Percentiles rank a stretch among this genome's conserved stretches.
phyloP scores from a whole-genome alignment of 306 rosid genomes.

The Hippophae gyantsensis region DNA sequence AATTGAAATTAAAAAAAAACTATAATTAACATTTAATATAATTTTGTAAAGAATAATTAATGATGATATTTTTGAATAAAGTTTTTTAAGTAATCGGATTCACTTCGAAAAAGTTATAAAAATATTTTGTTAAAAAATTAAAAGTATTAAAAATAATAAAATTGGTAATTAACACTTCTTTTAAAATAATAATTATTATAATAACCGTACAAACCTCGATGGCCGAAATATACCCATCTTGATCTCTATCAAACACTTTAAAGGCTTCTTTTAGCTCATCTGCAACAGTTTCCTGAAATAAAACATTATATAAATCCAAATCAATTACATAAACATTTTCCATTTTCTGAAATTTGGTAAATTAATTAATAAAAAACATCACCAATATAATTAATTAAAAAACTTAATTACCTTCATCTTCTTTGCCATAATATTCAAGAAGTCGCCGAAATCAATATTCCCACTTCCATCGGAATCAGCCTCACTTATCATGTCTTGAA shows the following conservation, averaged over 20 bases:
- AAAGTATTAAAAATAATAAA: too few relatives aligned
- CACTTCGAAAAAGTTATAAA: too few relatives aligned
- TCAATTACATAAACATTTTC: not conserved
- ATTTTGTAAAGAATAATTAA: too few relatives aligned
- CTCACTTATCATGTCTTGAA: slow-evolving; percentile 38
- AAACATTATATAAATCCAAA: not conserved
- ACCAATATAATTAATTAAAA: not conserved
- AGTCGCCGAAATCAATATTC: slow-evolving; percentile 35
- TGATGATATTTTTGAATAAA: too few relatives aligned
- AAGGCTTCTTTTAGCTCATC: slow-evolving; percentile 82
- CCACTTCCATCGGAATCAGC: slow-evolving; percentile 30
- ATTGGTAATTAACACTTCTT: too few relatives aligned
- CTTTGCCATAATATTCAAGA: slow-evolving; percentile 42
- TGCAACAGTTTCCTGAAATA: slow-evolving; percentile 28
- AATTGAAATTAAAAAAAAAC: too few relatives aligned
- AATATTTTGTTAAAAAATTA: too few relatives aligned
- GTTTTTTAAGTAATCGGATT: too few relatives aligned
- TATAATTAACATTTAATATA: too few relatives aligned
- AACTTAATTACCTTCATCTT: slow-evolving; percentile 34
- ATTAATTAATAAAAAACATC: too few relatives aligned
- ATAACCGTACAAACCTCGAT: slow-evolving; percentile 39
- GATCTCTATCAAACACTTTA: slow-evolving; percentile 74
- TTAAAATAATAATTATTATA: too few relatives aligned
- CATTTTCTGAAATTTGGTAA: too few relatives aligned
- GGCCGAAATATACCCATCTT: slow-evolving; percentile 75